These are phyloP conservation scores for Passiflora organensis DNA, from an alignment of 345 rosid species.

Conservation along the genomic window DNA sequence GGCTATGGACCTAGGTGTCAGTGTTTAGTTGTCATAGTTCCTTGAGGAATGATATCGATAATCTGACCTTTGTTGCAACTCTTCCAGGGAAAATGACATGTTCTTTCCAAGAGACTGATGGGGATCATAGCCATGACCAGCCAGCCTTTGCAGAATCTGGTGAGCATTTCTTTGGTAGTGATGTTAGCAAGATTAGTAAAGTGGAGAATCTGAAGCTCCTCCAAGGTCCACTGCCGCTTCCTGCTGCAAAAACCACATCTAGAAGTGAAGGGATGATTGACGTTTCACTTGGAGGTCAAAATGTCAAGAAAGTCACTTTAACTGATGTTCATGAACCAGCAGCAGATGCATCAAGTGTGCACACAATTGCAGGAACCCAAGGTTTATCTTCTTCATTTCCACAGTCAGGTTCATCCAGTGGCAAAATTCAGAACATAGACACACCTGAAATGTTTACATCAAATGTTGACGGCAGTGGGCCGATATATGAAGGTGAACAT, in stretches of 20 bases:
- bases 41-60: slow-evolving; percentile 25
- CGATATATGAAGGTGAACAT: slow-evolving; percentile 97
- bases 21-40: slow-evolving; percentile 15
- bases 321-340: slow-evolving; percentile 29
- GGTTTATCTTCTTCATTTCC: slow-evolving; percentile 28
- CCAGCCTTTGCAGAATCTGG: slow-evolving; percentile 24
- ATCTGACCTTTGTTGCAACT: slow-evolving; percentile 21
- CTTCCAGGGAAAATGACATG: slow-evolving; percentile 21
- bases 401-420: slow-evolving; percentile 45
- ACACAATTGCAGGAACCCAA: slow-evolving; percentile 13
- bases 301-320: slow-evolving; percentile 19
- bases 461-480: slow-evolving; percentile 68
- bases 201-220: slow-evolving; percentile 19
- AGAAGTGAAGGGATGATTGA: slow-evolving; percentile 16
- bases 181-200: slow-evolving; percentile 24
- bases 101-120: slow-evolving; percentile 29
- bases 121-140: slow-evolving; percentile 24
- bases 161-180: slow-evolving; percentile 23
- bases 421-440: slow-evolving; percentile 43
- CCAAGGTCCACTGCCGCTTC: slow-evolving; percentile 26
- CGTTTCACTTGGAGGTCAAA: slow-evolving; percentile 19
- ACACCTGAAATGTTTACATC: slow-evolving; percentile 45
- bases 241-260: slow-evolving; percentile 25
- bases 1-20: slow-evolving; percentile 14
- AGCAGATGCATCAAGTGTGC: slow-evolving; percentile 30